A percentile compares a stretch with the other conserved stretches of the same genome.
phyloP scores from a whole-genome alignment of 2,329 filamentous ascomycete species.

The Cladophialophora bantiana region DNA sequence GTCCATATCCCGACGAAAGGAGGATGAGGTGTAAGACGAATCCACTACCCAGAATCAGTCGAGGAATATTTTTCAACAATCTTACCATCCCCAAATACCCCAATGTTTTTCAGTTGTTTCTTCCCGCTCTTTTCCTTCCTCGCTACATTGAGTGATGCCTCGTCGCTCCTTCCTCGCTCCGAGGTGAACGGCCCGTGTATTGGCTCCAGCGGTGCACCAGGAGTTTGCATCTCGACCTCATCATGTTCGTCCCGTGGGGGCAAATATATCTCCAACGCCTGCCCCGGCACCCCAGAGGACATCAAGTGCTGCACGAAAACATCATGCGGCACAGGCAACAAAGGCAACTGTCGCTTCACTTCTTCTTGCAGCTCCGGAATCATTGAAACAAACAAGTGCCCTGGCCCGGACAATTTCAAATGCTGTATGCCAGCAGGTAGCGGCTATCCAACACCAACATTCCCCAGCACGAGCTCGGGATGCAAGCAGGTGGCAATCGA shows the following conservation, averaged over 20 bases:
- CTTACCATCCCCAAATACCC: not conserved
- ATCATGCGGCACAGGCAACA: constrained; percentile 29
- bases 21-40: no score
- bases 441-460: constrained; percentile 30
- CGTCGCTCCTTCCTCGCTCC: constrained; percentile 8
- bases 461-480: constrained; percentile 33
- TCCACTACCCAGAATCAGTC: not conserved
- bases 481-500: constrained; percentile 40
- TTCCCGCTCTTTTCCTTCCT: not conserved
- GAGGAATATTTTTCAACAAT: not conserved
- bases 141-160: not conserved
- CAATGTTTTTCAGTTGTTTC: not conserved
- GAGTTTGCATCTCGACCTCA: constrained; percentile 51
- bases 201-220: constrained; percentile 29
- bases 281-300: constrained; percentile 41
- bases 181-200: constrained; percentile 23
- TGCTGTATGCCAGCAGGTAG: constrained; percentile 37
- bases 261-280: constrained; percentile 47
- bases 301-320: constrained; percentile 41
- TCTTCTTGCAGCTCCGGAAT: constrained; percentile 33
- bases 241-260: constrained; percentile 50
- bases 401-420: constrained; percentile 40
- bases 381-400: constrained; percentile 37
- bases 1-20: no score
- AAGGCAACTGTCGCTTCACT: constrained; percentile 40